phyloP scores from a whole-genome alignment of 371 early-diverging fungal genomes.

The Saksenaea oblongispora region DNA sequence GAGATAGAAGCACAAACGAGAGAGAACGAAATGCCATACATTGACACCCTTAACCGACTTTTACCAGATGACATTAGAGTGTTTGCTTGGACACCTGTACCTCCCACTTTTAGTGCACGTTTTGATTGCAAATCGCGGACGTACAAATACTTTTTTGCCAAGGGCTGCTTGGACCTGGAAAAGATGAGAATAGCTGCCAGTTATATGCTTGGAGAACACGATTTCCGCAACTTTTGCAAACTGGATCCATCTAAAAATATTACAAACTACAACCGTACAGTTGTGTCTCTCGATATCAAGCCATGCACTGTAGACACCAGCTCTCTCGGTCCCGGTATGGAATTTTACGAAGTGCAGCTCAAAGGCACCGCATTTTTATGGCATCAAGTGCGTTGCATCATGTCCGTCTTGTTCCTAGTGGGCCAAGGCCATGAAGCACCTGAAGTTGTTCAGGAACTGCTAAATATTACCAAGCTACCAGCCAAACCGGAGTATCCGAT shows the following conservation, averaged over 20 bases:
- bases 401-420: constrained; percentile 85
- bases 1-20: neutral
- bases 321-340: constrained; percentile 22
- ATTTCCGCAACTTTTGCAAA: constrained; percentile 95
- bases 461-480: constrained; percentile 34
- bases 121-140: constrained; percentile 85
- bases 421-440: constrained; percentile 61
- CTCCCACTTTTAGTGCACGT: constrained; percentile 80
- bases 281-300: constrained; percentile 68
- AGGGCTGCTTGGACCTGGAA: constrained; percentile 61
- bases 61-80: constrained; percentile 91
- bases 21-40: constrained; percentile 72
- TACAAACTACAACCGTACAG: constrained; percentile 70
- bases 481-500: constrained; percentile 47
- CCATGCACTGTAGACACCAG: constrained; percentile 33
- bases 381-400: constrained; percentile 98
- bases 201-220: constrained; percentile 80
- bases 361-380: constrained; percentile 91
- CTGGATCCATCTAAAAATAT: constrained; percentile 85
- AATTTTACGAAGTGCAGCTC: constrained; percentile 70
- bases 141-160: constrained; percentile 93
- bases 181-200: constrained; percentile 78
- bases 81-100: constrained; percentile 89
- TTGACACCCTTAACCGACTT: constrained; percentile 80
- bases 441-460: constrained; percentile 36